Base-by-base conservation (phyloP, 495 filamentous ascomycete genomes). In the Penicillium ochrochloron region DNA sequence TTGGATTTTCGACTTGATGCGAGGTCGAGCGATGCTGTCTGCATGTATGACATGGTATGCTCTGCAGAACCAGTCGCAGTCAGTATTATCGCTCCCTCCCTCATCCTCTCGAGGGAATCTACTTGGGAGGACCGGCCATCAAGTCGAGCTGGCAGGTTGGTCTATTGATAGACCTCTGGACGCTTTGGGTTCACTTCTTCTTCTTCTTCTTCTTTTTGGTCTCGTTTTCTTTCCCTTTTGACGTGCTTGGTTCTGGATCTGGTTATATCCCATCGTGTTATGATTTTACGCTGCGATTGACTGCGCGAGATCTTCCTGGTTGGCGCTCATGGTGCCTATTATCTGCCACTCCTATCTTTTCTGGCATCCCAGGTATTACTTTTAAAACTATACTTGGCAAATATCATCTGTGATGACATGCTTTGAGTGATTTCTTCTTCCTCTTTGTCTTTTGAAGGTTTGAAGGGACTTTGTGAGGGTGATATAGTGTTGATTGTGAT, bases 221-320 rank as follows among this genome's bases (percentile, higher is more conserved):
- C 23, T 35, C 52, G 12, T 55, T 34, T 55, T 29, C 9, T 55
- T 55, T 15, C n/a, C 19, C 14, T 56, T 19, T 56, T 56, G 9
- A 39, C 15, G 25, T 33, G 31, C 31, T 59, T 58, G 35, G 35
- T 37, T 10, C 10, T 37, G 35, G 48, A 70, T 67, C 42, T 70
- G 60, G 68, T 76, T 77, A 75, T 78, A 74, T 73, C 65, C 66
- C 31, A 69, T 67, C 58, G 61, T 70, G 66, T 71, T 69, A 77
- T 76, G 73, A 71, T 71, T 64, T 68, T 59, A 73, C 63, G 72
- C 61, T 66, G 62, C 64, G 63, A 59, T 64, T 62, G 52, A 59
- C 55, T 52, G 33, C 60, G 39, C 33, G 59, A 23, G 59, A 62
- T 69, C 25, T 59, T 19, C 42, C 19, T 11, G 60, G 65, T 62